Percentiles rank a stretch among this genome's conserved stretches.
Conservation (phyloP, 805 yeast genomes). For the Pichia cephalocereana region DNA sequence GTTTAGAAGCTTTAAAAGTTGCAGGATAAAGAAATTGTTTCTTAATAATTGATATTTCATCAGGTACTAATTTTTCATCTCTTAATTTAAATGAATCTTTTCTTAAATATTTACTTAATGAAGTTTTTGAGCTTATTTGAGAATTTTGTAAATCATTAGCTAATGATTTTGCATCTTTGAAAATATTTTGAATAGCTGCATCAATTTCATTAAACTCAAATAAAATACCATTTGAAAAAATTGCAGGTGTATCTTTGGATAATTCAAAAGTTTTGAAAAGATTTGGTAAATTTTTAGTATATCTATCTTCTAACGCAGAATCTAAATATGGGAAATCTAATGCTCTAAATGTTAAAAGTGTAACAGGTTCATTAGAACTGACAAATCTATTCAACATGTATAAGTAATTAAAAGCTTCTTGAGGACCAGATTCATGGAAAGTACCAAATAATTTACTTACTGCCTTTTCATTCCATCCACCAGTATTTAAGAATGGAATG, state of each 20-base stretch:
- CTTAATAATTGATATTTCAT: slow-evolving; percentile 24
- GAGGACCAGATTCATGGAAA: slow-evolving; percentile 11
- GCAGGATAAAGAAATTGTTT: slow-evolving; percentile 2
- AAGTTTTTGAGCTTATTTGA: slow-evolving; percentile 18
- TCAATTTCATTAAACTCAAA: slow-evolving; percentile 42
- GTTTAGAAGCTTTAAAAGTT: neutral
- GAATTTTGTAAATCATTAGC: slow-evolving; percentile 21
- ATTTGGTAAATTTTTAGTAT: slow-evolving; percentile 15
- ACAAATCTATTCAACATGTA: slow-evolving; percentile 12
- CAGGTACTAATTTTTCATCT: slow-evolving; percentile 44
- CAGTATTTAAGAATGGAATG: slow-evolving; percentile 45
- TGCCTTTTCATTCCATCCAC: slow-evolving; percentile 16
- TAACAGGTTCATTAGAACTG: slow-evolving; percentile 6
- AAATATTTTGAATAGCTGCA: slow-evolving; percentile 41
- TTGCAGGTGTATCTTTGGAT: slow-evolving; percentile 29
- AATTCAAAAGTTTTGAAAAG: slow-evolving; percentile 30
- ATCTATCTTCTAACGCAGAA: slow-evolving; percentile 6
- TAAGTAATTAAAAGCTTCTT: slow-evolving; percentile 18
- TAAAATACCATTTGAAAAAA: slow-evolving; percentile 70
- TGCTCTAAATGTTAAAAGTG: slow-evolving; percentile 8
- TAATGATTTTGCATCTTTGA: slow-evolving; percentile 39
- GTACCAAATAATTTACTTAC: slow-evolving; percentile 19
- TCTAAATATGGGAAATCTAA: slow-evolving; percentile 8
- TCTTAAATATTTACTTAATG: slow-evolving; percentile 35
- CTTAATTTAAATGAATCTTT: slow-evolving; percentile 34